A percentile compares a stretch with the other conserved stretches of the same genome.
Evolutionary conservation across 1,284 basidiomycete genomes (phyloP).

Genomic region (Ceratobasidium sp.): DNA sequence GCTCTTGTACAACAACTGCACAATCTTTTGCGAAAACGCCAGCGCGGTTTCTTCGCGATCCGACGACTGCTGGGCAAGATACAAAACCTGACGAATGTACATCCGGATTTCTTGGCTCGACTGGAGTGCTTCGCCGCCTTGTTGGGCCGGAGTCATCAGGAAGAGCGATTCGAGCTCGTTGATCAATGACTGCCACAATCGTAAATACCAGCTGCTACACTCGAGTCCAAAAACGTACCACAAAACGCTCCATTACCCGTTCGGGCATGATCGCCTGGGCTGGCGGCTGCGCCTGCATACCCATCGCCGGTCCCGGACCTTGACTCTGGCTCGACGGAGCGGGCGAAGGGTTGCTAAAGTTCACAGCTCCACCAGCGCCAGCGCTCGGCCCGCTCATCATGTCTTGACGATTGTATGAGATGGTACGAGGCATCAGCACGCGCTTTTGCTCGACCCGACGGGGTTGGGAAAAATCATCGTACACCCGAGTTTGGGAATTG

Average conservation of each 20-base stretch:
- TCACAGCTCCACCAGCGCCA: slow-evolving; percentile 60
- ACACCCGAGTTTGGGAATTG: slow-evolving; percentile 83
- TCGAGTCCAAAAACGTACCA: slow-evolving; percentile 55
- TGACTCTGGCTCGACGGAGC: slow-evolving; percentile 47
- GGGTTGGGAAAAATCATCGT: slow-evolving; percentile 78
- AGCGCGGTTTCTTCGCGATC: slow-evolving; percentile 87
- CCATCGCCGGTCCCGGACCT: slow-evolving; percentile 18
- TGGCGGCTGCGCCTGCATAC: not conserved
- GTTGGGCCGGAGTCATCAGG: slow-evolving; percentile 57
- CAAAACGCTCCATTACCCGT: slow-evolving; percentile 78
- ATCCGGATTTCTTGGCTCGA: slow-evolving; percentile 85
- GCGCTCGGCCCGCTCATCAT: slow-evolving; percentile 10
- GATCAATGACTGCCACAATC: slow-evolving; percentile 59
- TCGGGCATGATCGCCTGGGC: slow-evolving; percentile 11
- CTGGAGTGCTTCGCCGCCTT: slow-evolving; percentile 71
- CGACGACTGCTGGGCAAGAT: slow-evolving; percentile 75
- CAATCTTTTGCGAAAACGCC: slow-evolving; percentile 92
- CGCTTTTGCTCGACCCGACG: slow-evolving; percentile 35
- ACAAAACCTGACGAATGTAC: slow-evolving; percentile 79
- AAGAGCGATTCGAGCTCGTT: slow-evolving; percentile 82
- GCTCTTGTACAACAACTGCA: slow-evolving; percentile 86
- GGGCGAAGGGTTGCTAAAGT: slow-evolving; percentile 56
- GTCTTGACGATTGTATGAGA: slow-evolving; percentile 22
- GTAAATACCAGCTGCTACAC: not conserved
- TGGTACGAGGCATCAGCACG: slow-evolving; percentile 37